A percentile compares a stretch with the other conserved stretches of the same genome.
Evolutionary conservation across 2,329 filamentous ascomycete genomes (phyloP).

Genomic region (Phyllosticta capitalensis): DNA sequence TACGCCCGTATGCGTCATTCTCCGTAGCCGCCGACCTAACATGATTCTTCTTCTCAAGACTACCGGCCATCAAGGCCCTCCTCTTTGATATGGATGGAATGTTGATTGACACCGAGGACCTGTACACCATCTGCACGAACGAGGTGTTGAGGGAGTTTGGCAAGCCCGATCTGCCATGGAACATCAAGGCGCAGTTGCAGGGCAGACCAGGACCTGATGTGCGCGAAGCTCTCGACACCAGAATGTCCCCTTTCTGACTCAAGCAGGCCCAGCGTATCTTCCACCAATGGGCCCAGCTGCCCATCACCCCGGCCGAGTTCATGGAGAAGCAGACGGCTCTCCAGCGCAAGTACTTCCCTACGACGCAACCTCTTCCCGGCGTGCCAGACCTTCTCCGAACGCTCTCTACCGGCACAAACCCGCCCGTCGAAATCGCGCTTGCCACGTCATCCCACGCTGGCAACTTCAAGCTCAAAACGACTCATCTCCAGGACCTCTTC

Average conservation of each 20-base stretch:
- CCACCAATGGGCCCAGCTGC: slow-evolving; percentile 76
- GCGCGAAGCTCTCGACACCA: slow-evolving; percentile 10
- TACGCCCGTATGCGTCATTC: background rate
- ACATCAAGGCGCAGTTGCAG: slow-evolving; percentile 81
- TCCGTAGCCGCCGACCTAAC: background rate
- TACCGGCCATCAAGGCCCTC: slow-evolving; percentile 60
- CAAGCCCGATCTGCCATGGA: slow-evolving; percentile 74
- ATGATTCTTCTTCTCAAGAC: background rate
- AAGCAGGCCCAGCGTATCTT: slow-evolving; percentile 51
- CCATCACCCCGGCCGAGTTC: slow-evolving; percentile 64
- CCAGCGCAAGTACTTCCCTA: slow-evolving; percentile 64
- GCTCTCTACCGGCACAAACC: slow-evolving; percentile 44
- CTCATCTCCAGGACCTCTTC: slow-evolving; percentile 44
- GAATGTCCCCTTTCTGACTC: background rate
- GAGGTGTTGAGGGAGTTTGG: slow-evolving; percentile 66
- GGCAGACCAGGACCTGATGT: slow-evolving; percentile 52
- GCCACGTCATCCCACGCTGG: slow-evolving; percentile 66
- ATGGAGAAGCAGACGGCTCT: slow-evolving; percentile 48
- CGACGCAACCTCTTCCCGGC: slow-evolving; percentile 68
- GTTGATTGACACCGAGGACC: slow-evolving; percentile 85
- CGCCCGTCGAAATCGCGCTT: slow-evolving; percentile 65
- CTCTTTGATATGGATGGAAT: slow-evolving; percentile 99
- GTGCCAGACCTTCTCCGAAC: slow-evolving; percentile 57
- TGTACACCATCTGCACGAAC: slow-evolving; percentile 79
- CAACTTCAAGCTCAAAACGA: slow-evolving; percentile 72